phyloP scores from a whole-genome alignment of 2,329 filamentous ascomycete genomes.

The Hypomyces perniciosus region DNA sequence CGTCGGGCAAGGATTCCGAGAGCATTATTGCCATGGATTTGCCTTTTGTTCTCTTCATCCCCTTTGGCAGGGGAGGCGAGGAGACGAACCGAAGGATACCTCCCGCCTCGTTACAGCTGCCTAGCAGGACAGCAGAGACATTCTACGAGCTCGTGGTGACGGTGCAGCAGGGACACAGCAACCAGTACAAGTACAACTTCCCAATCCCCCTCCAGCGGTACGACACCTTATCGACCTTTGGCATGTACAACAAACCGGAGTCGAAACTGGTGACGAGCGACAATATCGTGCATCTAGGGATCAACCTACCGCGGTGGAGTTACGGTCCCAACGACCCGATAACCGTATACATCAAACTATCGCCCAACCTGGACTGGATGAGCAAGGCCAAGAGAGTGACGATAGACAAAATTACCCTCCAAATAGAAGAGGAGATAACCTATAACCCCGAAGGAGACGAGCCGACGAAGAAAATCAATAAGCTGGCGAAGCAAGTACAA shows the following conservation, averaged over 20 bases:
- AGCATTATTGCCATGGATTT: constrained; percentile 93
- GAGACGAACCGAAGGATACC: constrained; percentile 87
- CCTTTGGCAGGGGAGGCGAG: constrained; percentile 84
- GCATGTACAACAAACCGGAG: constrained; percentile 98
- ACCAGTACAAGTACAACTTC: constrained; percentile 86
- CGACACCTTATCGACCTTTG: constrained; percentile 95
- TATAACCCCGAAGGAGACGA: constrained; percentile 98
- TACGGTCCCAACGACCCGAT: constrained; percentile 95
- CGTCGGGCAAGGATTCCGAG: constrained; percentile 77
- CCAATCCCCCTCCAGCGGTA: constrained; percentile 88
- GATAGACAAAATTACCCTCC: constrained; percentile 88
- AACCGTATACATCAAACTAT: constrained; percentile 89
- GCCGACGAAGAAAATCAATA: constrained; percentile 82
- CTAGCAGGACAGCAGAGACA: constrained; percentile 91
- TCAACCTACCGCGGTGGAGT: constrained; percentile 90
- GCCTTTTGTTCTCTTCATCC: constrained; percentile 95
- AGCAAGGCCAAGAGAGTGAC: constrained; percentile 86
- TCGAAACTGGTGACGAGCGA: constrained; percentile 79
- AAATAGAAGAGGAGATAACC: constrained; percentile 96
- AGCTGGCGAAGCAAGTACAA: constrained; percentile 77
- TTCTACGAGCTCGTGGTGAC: constrained; percentile 95
- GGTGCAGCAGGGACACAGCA: constrained; percentile 80
- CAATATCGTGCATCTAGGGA: constrained; percentile 84
- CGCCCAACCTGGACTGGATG: constrained; percentile 87
- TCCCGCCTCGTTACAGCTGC: constrained; percentile 83